Base-by-base conservation (phyloP, 2,329 filamentous ascomycete genomes). In the Neofusicoccum parvum region DNA sequence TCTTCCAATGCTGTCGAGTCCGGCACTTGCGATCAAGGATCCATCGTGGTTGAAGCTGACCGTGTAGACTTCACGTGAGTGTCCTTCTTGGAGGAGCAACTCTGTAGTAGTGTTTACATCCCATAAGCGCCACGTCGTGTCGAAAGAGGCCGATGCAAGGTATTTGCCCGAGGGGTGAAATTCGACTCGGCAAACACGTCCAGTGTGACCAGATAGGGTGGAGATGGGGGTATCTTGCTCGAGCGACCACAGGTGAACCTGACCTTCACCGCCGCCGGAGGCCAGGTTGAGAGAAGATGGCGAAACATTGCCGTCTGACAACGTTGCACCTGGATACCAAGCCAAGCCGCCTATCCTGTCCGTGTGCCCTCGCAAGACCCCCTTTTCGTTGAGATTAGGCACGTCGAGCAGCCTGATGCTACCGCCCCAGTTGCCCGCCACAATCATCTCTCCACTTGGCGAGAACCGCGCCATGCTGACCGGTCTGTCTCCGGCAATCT, bases 41-140 rank as follows among this genome's bases (percentile, higher is more conserved):
- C 95, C 95, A 74, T 99, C 95, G 0, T 86, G 86, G 75, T 96
- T 97, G 81, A 98, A 98, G 73, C 88, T 88, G 60, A 98, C 86
- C 0, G 93, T 87, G 73, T 95, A 98, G 12, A 98, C 95, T 68
- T 96, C 95, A 64, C 94, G 88, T 10, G 93, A 96, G 76, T 99
- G 95, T 1, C 95, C 95, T 79, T 98, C 94, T 77, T 99, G 95
- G 0, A 96, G 83, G 1, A 96, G 83, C 1, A 98, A 80, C 74
- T 98, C 94, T 2, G 89, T 89, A 0, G 88, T 92, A 0, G 90
- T 95, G 70, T 92, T 89, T 0, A 98, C 88, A 75, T 98, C 94
- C 94, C 95, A 99, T 39, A 99, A 82, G 50, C 94, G 88, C 95
- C 95, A 99, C 0, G 95, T 97, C 2, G 93, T 97, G 75, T 99